Base-by-base conservation (phyloP, 2,329 filamentous ascomycete genomes). In the Pseudopithomyces maydicus region DNA sequence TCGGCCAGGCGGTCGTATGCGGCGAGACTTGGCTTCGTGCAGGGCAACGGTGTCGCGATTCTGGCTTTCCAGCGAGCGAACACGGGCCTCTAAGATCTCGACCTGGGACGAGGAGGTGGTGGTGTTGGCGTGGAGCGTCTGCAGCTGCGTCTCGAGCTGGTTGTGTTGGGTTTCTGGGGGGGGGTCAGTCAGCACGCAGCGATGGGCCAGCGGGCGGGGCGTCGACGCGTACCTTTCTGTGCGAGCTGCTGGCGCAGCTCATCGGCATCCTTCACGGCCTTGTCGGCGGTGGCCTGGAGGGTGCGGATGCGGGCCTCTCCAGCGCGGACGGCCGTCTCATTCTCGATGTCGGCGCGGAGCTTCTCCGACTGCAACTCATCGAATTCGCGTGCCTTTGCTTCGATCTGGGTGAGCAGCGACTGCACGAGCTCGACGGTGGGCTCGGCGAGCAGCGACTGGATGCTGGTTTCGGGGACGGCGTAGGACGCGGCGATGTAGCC, bases 31-130 rank as follows among this genome's bases (percentile, higher is more conserved):
- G 17, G 91, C 89, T 71, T 98, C 94, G 59, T 98, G 88, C 33
- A 97, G 87, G 41, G 90, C 88, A 4, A 98, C 79, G 14, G 92
- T 94, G 62, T 97, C 94, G 59, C 95, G 89, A 72, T 97, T 98
- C 6, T 94, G 95, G 0, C 91, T 88, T 77, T 99, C 93, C 2
- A 99, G 86, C 0, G 91, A 90, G 47, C 89, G 82, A 68, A 99
- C 92, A 66, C 94, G 92, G 57, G 90, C 87, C 68, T 90, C 89
- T 14, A 99, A 83, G 2, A 87, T 86, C 67, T 90, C 88, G 56
- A 91, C 84, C 68, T 93, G 90, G 29, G 89, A 88, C 57, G 89
- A 86, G 2, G 91, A 90, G 47, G 77, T 88, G 1, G 88, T 88
- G 19, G 87, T 88, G 4, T 89, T 90, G 0, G 91, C 88, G 67